Conservation (phyloP, 192 early-diverging fungal species). For the Piromyces sp. region DNA sequence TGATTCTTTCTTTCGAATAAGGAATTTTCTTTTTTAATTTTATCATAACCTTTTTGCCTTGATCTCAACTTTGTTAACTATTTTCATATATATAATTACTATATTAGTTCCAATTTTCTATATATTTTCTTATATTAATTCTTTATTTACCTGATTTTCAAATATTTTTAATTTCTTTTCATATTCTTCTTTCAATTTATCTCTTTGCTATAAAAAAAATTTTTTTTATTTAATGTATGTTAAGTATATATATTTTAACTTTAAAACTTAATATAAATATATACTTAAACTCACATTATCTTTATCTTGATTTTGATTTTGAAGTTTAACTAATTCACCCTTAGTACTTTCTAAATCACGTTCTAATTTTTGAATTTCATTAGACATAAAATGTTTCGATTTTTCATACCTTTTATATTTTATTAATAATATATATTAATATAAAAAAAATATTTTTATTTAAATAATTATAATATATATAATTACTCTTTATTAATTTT, state of each 20-base stretch:
- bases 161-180: constrained; percentile 16
- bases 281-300: neutral
- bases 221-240: no score
- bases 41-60: constrained; percentile 16
- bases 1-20: constrained; percentile 1
- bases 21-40: constrained; percentile 14
- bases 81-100: no score
- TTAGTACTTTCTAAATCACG: neutral
- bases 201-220: neutral
- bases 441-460: no score
- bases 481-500: neutral
- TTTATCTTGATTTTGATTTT: neutral
- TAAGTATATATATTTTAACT: no score
- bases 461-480: neutral
- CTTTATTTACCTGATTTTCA: constrained; percentile 8
- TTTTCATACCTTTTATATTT: neutral
- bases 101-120: neutral
- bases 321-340: neutral
- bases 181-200: constrained; percentile 20
- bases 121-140: neutral
- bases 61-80: constrained; percentile 16
- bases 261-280: neutral
- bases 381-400: neutral
- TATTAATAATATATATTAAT: no score
- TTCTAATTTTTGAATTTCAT: neutral